Conservation (phyloP, 2,329 filamentous ascomycete species). For the Trichoderma hamatum region DNA sequence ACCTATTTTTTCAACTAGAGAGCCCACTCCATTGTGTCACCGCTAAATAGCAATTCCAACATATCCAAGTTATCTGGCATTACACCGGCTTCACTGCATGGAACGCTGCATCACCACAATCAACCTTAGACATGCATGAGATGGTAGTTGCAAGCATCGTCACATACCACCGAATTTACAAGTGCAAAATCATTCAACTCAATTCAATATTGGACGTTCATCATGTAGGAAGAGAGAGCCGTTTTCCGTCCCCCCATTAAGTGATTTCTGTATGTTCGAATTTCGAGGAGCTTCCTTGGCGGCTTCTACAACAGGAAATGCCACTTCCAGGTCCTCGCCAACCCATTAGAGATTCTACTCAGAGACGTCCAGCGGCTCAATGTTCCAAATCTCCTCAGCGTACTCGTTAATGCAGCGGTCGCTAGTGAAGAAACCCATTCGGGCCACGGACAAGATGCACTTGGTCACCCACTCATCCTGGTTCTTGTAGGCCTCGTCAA, state of each 20-base stretch:
- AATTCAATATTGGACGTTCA: conserved; percentile 11
- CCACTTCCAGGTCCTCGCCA: not conserved
- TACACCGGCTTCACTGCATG: not conserved
- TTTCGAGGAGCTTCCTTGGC: not conserved
- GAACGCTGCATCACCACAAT: not conserved
- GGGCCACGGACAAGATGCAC: conserved; percentile 81
- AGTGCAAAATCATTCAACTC: not conserved
- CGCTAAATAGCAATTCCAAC: not conserved
- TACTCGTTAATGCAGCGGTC: conserved; percentile 97
- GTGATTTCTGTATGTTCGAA: not conserved
- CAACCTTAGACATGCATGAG: not conserved
- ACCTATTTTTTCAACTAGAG: not conserved
- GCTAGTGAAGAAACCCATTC: conserved; percentile 97
- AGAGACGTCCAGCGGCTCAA: conserved; percentile 71
- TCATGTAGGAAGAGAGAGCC: conserved; percentile 20
- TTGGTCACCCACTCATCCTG: conserved; percentile 92
- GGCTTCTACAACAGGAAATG: not conserved
- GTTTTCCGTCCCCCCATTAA: not conserved
- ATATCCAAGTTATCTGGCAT: not conserved
- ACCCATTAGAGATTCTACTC: conserved; percentile 33
- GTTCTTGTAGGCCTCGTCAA: conserved; percentile 90
- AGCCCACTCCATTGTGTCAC: conserved; percentile 12
- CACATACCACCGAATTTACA: not conserved
- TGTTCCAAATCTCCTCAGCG: conserved; percentile 95
- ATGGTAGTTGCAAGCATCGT: not conserved